These are phyloP conservation scores for Salvia rosmarinus DNA, from an alignment of 257 asterid genomes.

Conservation along the genomic window DNA sequence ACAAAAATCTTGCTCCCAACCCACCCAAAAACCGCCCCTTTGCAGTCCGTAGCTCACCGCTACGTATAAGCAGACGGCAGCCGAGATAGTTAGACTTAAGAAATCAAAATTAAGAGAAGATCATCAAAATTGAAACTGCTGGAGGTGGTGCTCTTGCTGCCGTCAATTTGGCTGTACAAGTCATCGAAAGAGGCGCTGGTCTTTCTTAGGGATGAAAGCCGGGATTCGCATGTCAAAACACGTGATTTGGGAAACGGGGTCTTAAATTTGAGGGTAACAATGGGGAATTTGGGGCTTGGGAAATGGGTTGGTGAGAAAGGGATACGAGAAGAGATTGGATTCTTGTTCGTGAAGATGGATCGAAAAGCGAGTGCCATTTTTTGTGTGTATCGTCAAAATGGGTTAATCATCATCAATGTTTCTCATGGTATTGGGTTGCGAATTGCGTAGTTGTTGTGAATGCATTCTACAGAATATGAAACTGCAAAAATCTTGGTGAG, in stretches of 20 bases:
- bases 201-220: conserved; percentile 30
- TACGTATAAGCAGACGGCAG: conserved; percentile 42
- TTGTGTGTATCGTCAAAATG: not conserved
- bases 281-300: conserved; percentile 34
- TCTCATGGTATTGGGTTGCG: conserved; percentile 7
- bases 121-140: conserved; percentile 43
- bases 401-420: not conserved
- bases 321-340: conserved; percentile 20
- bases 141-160: not conserved
- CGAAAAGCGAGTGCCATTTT: conserved; percentile 57
- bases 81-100: conserved; percentile 67
- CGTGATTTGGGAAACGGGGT: conserved; percentile 35
- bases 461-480: not conserved
- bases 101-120: conserved; percentile 66
- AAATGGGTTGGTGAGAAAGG: conserved; percentile 36
- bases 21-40: conserved; percentile 48
- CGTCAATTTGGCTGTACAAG: conserved; percentile 22
- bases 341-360: conserved; percentile 42
- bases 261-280: conserved; percentile 29
- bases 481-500: not conserved
- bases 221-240: conserved; percentile 26
- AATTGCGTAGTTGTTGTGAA: not conserved
- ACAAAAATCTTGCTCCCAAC: conserved; percentile 50
- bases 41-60: conserved; percentile 48
- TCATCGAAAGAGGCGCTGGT: conserved; percentile 43